Percentiles rank a stretch among this genome's conserved stretches.
Conservation (phyloP, 2,329 filamentous ascomycete species). For the Trichocomaceae sp. region DNA sequence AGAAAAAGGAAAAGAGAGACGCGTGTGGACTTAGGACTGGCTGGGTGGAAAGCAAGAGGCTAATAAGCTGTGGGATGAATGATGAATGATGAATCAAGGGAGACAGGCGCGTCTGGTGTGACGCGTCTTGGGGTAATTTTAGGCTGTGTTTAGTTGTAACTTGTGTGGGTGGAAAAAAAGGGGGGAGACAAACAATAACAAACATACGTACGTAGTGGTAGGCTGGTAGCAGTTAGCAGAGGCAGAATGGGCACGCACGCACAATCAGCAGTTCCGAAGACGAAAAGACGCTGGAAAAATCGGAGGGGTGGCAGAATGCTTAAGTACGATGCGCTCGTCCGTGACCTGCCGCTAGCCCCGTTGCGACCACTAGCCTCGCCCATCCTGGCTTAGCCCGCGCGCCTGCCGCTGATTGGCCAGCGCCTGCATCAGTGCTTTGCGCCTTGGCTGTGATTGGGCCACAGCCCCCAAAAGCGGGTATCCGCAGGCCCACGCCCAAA, state of each 20-base stretch:
- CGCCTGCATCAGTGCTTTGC: conserved; percentile 21
- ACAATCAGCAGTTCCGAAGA: conserved; percentile 28
- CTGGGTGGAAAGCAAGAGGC: conserved; percentile 9
- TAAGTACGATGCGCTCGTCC: conserved; percentile 35
- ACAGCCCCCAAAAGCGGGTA: conserved; percentile 18
- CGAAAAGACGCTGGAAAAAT: conserved; percentile 31
- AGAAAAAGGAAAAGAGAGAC: neutral
- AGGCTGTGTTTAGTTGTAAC: neutral
- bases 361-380: conserved; percentile 29
- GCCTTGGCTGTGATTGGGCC: conserved; percentile 21
- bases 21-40: neutral
- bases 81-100: conserved; percentile 1
- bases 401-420: conserved; percentile 25
- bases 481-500: conserved; percentile 7
- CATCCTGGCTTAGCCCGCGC: conserved; percentile 29
- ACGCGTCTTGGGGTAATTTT: conserved; percentile 6
- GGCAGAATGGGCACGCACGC: conserved; percentile 17
- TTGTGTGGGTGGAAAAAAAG: neutral
- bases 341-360: conserved; percentile 32
- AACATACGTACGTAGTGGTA: too few species aligned
- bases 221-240: conserved; percentile 7
- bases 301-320: conserved; percentile 37
- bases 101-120: conserved; percentile 5
- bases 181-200: conserved; percentile 1
- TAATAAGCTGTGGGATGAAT: conserved; percentile 11